These are phyloP conservation scores for Coemansia sp. DNA, from an alignment of 192 early-diverging fungal species.

Conservation along the genomic window DNA sequence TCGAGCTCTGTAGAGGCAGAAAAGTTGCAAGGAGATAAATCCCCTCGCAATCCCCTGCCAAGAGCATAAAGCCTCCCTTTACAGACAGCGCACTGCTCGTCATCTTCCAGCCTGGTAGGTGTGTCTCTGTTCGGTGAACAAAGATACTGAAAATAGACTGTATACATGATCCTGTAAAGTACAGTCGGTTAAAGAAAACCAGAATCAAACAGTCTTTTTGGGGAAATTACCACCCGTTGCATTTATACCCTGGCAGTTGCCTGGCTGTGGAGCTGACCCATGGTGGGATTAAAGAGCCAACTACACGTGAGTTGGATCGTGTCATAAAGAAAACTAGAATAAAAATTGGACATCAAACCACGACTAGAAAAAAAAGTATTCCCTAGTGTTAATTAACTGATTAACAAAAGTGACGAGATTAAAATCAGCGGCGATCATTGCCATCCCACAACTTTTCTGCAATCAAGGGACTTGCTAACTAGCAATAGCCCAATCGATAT, in stretches of 20 bases:
- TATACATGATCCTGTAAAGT: conserved; percentile 58
- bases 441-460: no score
- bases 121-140: conserved; percentile 55
- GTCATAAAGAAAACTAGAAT: no score
- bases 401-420: no score
- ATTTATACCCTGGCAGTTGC: conserved; percentile 7
- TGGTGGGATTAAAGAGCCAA: background rate
- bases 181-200: conserved; percentile 46
- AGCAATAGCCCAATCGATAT: no score
- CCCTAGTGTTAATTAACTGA: no score
- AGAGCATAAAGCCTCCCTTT: conserved; percentile 40
- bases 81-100: conserved; percentile 49
- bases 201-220: background rate
- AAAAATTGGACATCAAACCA: no score
- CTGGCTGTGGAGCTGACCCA: background rate
- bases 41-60: background rate
- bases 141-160: conserved; percentile 56
- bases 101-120: conserved; percentile 52
- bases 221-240: background rate
- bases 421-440: no score
- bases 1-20: conserved; percentile 15
- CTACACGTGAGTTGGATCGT: background rate
- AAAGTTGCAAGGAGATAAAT: no score
- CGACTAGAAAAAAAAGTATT: no score
- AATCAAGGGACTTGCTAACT: no score